phyloP scores from a whole-genome alignment of 2,329 filamentous ascomycete species.

The Coniella vitis region DNA sequence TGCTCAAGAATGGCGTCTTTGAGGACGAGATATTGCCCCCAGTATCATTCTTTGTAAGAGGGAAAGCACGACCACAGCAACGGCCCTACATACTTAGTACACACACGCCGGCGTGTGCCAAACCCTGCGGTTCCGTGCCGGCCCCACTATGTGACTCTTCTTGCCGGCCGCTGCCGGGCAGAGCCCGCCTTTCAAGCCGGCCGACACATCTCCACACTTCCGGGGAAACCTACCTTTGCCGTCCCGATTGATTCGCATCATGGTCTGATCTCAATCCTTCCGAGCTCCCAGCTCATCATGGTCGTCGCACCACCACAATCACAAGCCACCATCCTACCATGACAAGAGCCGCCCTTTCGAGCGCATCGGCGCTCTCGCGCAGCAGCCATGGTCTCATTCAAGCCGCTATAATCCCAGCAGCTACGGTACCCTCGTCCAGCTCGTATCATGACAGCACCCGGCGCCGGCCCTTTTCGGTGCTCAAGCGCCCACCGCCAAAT shows the following conservation, averaged over 20 bases:
- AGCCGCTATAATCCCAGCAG: neutral
- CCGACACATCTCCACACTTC: neutral
- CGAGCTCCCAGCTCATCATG: conserved; percentile 7
- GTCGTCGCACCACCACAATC: neutral
- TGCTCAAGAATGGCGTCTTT: no score
- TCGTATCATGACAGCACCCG: neutral
- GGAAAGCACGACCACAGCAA: no score
- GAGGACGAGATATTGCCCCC: no score
- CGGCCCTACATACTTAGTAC: no score
- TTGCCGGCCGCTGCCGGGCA: no score
- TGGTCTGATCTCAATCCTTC: neutral
- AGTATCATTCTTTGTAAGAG: no score
- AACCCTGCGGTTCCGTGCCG: no score
- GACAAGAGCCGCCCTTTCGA: conserved; percentile 10
- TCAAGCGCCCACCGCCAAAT: conserved; percentile 77
- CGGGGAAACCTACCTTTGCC: no score
- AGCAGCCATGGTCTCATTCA: neutral
- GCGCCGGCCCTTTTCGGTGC: conserved; percentile 61
- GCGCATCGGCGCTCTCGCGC: conserved; percentile 7
- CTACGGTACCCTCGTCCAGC: neutral
- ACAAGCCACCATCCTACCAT: neutral
- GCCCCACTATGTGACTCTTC: no score
- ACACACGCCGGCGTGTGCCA: no score
- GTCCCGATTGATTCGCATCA: no score
- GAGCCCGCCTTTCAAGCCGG: no score